Base-by-base conservation (phyloP, 1,284 basidiomycete species). In the Ceratobasidium sp. region DNA sequence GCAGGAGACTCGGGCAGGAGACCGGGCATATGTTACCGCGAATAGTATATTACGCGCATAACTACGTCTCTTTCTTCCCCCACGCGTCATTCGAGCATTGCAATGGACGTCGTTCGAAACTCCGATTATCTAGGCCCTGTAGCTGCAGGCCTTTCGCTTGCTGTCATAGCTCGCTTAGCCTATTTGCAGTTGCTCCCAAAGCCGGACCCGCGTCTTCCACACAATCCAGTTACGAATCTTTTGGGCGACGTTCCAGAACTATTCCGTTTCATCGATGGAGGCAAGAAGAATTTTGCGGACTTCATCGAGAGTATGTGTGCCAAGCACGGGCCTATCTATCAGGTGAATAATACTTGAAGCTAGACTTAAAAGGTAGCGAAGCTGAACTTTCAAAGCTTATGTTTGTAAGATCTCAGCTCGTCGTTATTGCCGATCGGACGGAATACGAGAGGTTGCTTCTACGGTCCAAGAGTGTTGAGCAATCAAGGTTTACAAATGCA, bases 151-250 rank as follows among this genome's bases (percentile, higher is more conserved):
- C 52, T 56, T 23, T 56, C 12, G n/a, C 52, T 56, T 26, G 52
- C n/a, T 56, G 7, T 23, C 23, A 23, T 26, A 23, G 52, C 52
- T 26, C 52, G 52, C 7, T 26, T 23, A 13, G 46, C 33, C 48
- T 50, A 52, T 26, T 9, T 20, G 3, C 15, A 20, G 23, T 57
- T 50, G 52, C 12, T 52, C 15, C 71, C 71, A 17, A 75, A 65
- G 54, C 71, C 71, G 28, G 26, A 65, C 9, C 71, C 71, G 26
- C 13, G 26, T 23, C 28, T 75, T 40, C 71, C 71, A 3, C 71
- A 75, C 26, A 65, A 75, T 17, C 71, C 71, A 56, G 33, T 75
- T 20, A 56, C 50, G 15, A 44, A 48, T 20, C 10, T 75, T 13
- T 20, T 33, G 59, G 71, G 71, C 5, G 61, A 75, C 26, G 7